Evolutionary conservation across 176 grass and related monocot species (phyloP).

Genomic region (Carex pumila): DNA sequence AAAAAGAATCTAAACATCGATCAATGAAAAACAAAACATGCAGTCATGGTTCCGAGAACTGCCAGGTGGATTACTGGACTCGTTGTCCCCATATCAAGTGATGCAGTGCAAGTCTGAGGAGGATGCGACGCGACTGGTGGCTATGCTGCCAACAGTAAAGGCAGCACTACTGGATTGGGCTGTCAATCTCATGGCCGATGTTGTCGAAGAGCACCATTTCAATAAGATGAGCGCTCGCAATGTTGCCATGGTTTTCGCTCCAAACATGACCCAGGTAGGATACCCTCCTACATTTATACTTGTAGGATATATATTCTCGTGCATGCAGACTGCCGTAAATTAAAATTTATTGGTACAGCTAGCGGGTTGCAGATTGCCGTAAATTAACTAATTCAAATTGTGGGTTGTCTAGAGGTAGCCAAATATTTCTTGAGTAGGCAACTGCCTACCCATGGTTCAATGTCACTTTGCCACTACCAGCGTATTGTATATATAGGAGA

Average conservation of each 20-base stretch:
- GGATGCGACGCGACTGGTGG: conserved; percentile 33
- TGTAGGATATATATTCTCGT: background rate
- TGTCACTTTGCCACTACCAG: no score
- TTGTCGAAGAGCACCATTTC: conserved; percentile 44
- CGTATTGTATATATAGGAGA: background rate
- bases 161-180: conserved; percentile 86
- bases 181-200: conserved; percentile 80
- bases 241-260: conserved; percentile 87
- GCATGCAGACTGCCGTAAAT: no score
- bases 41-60: conserved; percentile 92
- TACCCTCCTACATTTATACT: background rate
- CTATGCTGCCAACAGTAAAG: conserved; percentile 30
- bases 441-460: no score
- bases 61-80: conserved; percentile 57
- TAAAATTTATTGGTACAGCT: no score
- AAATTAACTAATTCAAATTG: no score
- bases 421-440: no score
- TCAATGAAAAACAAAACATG: background rate
- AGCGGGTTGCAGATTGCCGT: no score
- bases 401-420: no score
- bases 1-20: background rate
- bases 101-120: conserved; percentile 53
- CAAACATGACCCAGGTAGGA: conserved; percentile 83
- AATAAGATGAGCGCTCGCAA: conserved; percentile 92
- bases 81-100: conserved; percentile 56